Evolutionary conservation across 2,329 filamentous ascomycete species (phyloP).

Genomic region (Claviceps monticola): DNA sequence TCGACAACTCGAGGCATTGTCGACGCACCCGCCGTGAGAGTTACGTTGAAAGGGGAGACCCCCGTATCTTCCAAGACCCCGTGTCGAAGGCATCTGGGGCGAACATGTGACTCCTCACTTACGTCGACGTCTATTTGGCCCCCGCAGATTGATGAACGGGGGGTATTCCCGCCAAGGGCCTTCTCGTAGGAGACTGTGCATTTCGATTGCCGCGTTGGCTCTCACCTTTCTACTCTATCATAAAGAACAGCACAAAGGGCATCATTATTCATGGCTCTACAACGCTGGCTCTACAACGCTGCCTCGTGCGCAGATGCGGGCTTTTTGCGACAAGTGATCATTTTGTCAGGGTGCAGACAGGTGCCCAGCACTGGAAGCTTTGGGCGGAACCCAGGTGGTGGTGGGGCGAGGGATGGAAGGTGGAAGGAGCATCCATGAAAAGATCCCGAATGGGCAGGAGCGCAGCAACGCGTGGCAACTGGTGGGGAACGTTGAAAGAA

Average conservation of each 20-base stretch:
- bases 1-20: background rate
- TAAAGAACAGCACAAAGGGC: background rate
- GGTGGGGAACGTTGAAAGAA: background rate
- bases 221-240: background rate
- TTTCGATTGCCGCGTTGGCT: constrained; percentile 1
- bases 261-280: background rate
- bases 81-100: background rate
- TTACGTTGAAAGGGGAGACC: background rate
- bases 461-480: background rate
- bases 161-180: background rate
- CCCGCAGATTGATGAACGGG: background rate
- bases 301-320: background rate
- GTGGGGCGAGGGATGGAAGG: background rate
- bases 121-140: background rate
- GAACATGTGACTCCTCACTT: background rate
- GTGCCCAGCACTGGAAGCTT: background rate
- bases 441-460: background rate
- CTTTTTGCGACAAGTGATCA: background rate
- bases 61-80: background rate
- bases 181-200: background rate
- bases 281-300: background rate
- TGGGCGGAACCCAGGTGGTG: background rate
- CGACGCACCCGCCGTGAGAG: background rate
- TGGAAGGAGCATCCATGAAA: background rate
- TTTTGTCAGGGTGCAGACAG: background rate